These are phyloP conservation scores for Astraeus odoratus DNA, from an alignment of 768 basidiomycete genomes.

Conservation along the genomic window DNA sequence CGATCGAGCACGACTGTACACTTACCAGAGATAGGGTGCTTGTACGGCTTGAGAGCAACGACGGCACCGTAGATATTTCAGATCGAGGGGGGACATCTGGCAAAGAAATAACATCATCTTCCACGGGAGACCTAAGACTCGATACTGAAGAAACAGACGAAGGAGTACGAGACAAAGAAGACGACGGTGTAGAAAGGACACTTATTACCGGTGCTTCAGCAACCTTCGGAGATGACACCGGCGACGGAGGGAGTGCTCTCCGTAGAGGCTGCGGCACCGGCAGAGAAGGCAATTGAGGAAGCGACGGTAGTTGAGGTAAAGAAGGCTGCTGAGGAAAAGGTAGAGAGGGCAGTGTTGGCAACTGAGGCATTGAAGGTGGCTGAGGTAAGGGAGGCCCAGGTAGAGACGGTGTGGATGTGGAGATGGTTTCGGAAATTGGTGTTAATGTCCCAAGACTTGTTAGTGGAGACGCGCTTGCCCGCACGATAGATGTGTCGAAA, in stretches of 20 bases:
- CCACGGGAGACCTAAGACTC: conserved; percentile 36
- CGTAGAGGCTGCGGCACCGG: too few relatives aligned
- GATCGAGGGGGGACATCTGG: conserved; percentile 13
- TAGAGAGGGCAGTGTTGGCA: too few relatives aligned
- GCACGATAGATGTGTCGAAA: conserved; percentile 68
- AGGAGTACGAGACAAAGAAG: conserved; percentile 31
- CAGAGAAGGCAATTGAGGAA: not conserved
- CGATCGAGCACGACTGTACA: conserved; percentile 5
- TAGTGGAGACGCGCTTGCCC: conserved; percentile 45
- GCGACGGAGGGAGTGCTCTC: conserved; percentile 3
- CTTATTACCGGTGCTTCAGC: conserved; percentile 20
- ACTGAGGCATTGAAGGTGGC: conserved; percentile 4
- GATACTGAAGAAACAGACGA: conserved; percentile 36
- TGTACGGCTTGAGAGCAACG: conserved; percentile 44
- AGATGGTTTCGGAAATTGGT: conserved; percentile 29
- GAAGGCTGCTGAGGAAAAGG: too few relatives aligned
- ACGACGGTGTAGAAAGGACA: conserved; percentile 26
- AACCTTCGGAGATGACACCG: conserved; percentile 28
- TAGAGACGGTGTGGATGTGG: conserved; percentile 12
- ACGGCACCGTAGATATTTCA: conserved; percentile 49
- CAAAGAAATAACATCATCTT: conserved; percentile 21
- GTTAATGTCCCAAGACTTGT: conserved; percentile 28
- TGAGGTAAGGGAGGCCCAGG: not conserved
- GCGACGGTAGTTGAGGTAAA: not conserved
- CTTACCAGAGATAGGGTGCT: conserved; percentile 29